A percentile compares a stretch with the other conserved stretches of the same genome.
Conservation (phyloP, 2,329 filamentous ascomycete genomes). For the Nemania sp. region DNA sequence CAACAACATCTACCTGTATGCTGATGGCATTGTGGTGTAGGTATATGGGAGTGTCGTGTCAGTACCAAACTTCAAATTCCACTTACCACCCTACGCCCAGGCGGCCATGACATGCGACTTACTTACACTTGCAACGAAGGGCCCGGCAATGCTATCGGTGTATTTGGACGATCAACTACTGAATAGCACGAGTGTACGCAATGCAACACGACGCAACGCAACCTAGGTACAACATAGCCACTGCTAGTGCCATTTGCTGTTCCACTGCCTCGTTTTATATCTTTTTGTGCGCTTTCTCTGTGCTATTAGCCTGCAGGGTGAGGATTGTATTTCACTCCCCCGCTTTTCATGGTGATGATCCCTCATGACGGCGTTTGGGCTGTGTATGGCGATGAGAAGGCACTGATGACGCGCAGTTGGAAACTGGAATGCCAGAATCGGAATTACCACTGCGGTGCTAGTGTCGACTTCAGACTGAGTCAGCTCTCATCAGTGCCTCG, state of each 20-base stretch:
- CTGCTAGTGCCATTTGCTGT: slow-evolving; percentile 6
- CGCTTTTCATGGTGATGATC: neutral
- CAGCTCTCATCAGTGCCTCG: neutral
- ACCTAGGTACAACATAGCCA: slow-evolving; percentile 16
- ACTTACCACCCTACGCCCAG: too few relatives aligned
- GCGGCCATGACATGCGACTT: too few relatives aligned
- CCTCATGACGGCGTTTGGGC: neutral
- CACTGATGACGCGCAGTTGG: too few relatives aligned
- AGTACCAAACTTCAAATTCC: too few relatives aligned
- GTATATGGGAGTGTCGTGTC: too few relatives aligned
- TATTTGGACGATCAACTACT: neutral
- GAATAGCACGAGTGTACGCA: neutral
- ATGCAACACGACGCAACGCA: neutral
- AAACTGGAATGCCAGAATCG: too few relatives aligned
- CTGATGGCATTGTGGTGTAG: too few relatives aligned
- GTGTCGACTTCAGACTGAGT: neutral
- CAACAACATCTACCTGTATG: too few relatives aligned
- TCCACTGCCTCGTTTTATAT: neutral
- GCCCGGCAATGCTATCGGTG: too few relatives aligned
- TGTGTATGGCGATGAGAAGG: too few relatives aligned
- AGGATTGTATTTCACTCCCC: neutral
- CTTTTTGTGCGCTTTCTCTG: neutral
- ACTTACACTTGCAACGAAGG: too few relatives aligned
- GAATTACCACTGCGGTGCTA: too few relatives aligned
- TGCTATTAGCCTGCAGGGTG: neutral